These are phyloP conservation scores for Jacaranda mimosifolia DNA, from an alignment of 257 asterid species.

Conservation along the genomic window DNA sequence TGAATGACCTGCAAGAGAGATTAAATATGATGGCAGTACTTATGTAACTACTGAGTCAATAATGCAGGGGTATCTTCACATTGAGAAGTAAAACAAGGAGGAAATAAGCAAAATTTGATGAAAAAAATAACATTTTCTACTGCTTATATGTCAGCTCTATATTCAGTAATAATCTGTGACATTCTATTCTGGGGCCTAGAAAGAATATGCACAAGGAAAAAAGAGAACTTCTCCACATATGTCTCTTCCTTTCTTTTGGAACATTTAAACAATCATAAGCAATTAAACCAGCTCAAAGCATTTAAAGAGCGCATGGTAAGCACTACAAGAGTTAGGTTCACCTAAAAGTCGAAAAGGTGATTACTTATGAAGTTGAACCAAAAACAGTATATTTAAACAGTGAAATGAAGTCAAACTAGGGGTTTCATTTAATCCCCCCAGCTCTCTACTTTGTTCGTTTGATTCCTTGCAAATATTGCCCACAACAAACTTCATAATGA, in stretches of 20 bases:
- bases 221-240: conserved; percentile 5
- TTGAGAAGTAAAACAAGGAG: neutral
- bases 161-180: neutral
- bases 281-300: neutral
- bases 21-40: neutral
- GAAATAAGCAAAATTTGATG: neutral
- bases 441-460: neutral
- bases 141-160: neutral
- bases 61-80: neutral
- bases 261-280: neutral
- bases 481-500: neutral
- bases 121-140: neutral
- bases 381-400: neutral
- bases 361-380: neutral
- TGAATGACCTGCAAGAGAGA: neutral
- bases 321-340: neutral
- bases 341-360: neutral
- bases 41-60: neutral
- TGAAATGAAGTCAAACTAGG: conserved; percentile 2
- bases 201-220: neutral
- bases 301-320: neutral
- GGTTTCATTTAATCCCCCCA: neutral
- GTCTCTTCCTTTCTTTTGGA: neutral
- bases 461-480: conserved; percentile 1
- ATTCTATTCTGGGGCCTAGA: neutral